Base-by-base conservation (phyloP, 176 grass and related monocot genomes). In the Eragrostis nindensis region DNA sequence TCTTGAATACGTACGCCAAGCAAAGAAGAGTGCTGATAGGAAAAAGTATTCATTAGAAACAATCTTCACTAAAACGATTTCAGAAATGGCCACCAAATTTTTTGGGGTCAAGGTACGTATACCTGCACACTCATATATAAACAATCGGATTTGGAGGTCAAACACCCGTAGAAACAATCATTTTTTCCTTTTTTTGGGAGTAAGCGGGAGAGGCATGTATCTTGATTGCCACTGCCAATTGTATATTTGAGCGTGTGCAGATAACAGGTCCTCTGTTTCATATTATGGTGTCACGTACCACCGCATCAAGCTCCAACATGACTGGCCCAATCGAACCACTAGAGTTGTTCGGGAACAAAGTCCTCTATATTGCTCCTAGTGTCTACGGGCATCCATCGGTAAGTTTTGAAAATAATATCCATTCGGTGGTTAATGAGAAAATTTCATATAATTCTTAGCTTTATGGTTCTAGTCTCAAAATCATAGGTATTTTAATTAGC, bases 331-430 rank as follows among this genome's bases (percentile, higher is more conserved):
- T 69, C 2, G 86, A 92, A 41, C 70, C 79, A 29, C 68, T 92
- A 70, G 30, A 45, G 26, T 82, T 88, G 46, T 88, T 70, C 62
- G 86, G 82, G 44, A 66, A 88, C 76, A 77, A 65, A 24, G 32
- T 92, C 18, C 40, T 82, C 43, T 91, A 85, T 21, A 79, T 92
- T 78, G 82, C 89, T 73, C 89, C 82, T 42, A 92, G 69, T 57
- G 82, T 85, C 3, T 85, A 79, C 68, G 82, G 90, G 8, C 86
- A 86, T 16, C 62, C 86, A 30, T 86, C 87, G 21, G 90, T 92
- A 73, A 86, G 66, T 79, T 32, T 10, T 52, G 3, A 9, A 54
- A n/a, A 7, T 56, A 54, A 22, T 56, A 22, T 56, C 54, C 7
- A 22, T 56, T 56, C 22, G 1, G 9, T 56, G 8, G 9, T 56